Conservation (phyloP, 75 land plant species). For the Pinus albicaulis region DNA sequence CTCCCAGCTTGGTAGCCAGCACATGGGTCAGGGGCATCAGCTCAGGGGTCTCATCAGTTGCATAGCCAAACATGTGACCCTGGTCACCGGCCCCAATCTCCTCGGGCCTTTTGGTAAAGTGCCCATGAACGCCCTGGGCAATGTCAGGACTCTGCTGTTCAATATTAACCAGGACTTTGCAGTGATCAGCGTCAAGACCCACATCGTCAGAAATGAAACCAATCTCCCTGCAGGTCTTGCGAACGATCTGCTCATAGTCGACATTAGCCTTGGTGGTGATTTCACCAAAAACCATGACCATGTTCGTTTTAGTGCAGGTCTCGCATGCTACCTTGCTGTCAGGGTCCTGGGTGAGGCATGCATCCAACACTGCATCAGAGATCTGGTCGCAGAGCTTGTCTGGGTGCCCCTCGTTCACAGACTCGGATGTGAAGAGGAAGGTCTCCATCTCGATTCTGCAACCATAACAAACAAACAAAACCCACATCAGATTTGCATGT, state of each 20-base stretch:
- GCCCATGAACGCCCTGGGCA: constrained; percentile 73
- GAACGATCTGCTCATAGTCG: constrained; percentile 48
- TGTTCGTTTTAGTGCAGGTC: constrained; percentile 51
- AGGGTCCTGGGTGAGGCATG: constrained; percentile 47
- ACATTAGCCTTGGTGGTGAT: constrained; percentile 52
- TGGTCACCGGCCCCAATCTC: constrained; percentile 77
- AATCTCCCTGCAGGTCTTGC: constrained; percentile 48
- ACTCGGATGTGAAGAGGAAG: constrained; percentile 57
- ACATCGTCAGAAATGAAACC: constrained; percentile 57
- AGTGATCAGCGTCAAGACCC: constrained; percentile 63
- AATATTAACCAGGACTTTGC: constrained; percentile 65
- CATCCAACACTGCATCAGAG: constrained; percentile 54
- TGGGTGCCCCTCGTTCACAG: constrained; percentile 59
- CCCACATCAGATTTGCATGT: no score
- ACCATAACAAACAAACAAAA: no score
- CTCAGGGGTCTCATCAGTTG: constrained; percentile 68
- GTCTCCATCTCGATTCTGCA: constrained; percentile 33
- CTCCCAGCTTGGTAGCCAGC: constrained; percentile 71
- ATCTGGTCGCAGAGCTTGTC: constrained; percentile 62
- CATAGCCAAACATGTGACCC: constrained; percentile 74
- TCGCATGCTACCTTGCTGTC: constrained; percentile 61
- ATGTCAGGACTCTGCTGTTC: constrained; percentile 71
- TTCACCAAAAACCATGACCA: constrained; percentile 55
- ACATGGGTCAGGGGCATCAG: constrained; percentile 77
- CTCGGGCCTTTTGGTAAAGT: constrained; percentile 68